Evolutionary conservation across 192 early-diverging fungal species (phyloP).

Genomic region (Oehlia diaphana): DNA sequence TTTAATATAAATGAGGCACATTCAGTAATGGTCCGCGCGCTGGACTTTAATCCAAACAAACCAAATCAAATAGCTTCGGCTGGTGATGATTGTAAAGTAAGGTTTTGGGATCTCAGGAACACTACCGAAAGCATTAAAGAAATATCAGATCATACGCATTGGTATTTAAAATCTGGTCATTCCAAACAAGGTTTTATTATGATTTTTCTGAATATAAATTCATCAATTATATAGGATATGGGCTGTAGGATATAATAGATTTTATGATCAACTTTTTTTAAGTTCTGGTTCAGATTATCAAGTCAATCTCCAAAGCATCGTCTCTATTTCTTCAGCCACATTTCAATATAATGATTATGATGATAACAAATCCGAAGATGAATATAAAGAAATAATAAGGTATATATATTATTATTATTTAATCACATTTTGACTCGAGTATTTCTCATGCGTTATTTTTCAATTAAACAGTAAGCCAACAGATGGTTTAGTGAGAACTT

Average conservation of each 20-base stretch:
- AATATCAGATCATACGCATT: slow-evolving; percentile 82
- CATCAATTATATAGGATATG: slow-evolving; percentile 61
- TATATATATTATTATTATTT: background rate
- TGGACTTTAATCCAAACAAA: slow-evolving; percentile 89
- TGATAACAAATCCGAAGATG: slow-evolving; percentile 33
- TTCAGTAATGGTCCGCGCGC: slow-evolving; percentile 60
- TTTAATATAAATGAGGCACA: slow-evolving; percentile 69
- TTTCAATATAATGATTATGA: slow-evolving; percentile 44
- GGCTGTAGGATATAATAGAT: slow-evolving; percentile 81
- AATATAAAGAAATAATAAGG: slow-evolving; percentile 33
- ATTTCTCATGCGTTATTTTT: background rate
- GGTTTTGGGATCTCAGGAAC: slow-evolving; percentile 85
- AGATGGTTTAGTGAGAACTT: slow-evolving; percentile 86
- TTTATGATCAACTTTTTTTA: slow-evolving; percentile 91
- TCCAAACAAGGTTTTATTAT: background rate
- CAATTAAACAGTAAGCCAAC: slow-evolving; percentile 41
- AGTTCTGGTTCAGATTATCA: slow-evolving; percentile 82
- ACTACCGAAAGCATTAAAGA: slow-evolving; percentile 57
- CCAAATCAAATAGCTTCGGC: slow-evolving; percentile 81
- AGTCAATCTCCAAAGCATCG: slow-evolving; percentile 84
- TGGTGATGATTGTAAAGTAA: slow-evolving; percentile 85
- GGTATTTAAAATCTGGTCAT: slow-evolving; percentile 46
- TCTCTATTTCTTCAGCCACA: slow-evolving; percentile 82
- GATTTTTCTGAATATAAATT: background rate
- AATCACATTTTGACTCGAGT: background rate